Percentiles rank a stretch among this genome's conserved stretches.
Conservation (phyloP, 2,329 filamentous ascomycete genomes). For the Helotiales sp. region DNA sequence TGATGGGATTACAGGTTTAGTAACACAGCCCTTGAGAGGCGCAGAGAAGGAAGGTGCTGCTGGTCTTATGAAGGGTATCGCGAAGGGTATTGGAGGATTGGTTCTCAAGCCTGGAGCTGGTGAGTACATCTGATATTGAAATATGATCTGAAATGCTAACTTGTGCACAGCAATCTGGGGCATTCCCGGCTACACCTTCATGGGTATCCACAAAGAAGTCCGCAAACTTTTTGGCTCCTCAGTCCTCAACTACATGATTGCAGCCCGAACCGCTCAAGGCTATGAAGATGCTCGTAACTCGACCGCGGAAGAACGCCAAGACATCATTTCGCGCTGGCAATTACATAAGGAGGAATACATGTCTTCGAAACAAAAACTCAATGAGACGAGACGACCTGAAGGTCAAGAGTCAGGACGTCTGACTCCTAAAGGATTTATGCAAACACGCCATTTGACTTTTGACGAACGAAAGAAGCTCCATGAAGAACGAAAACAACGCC, state of each 20-base stretch:
- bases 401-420: slow-evolving; percentile 27
- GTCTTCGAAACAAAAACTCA: slow-evolving; percentile 39
- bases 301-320: slow-evolving; percentile 57
- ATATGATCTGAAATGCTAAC: neutral
- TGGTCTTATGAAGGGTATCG: slow-evolving; percentile 77
- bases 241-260: slow-evolving; percentile 76
- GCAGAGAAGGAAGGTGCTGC: slow-evolving; percentile 62
- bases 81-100: slow-evolving; percentile 79
- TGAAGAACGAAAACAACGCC: slow-evolving; percentile 44
- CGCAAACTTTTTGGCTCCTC: slow-evolving; percentile 69
- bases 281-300: slow-evolving; percentile 61
- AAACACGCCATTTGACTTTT: slow-evolving; percentile 48
- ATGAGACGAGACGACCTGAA: slow-evolving; percentile 30
- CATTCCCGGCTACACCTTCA: slow-evolving; percentile 78
- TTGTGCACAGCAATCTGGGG: slow-evolving; percentile 59
- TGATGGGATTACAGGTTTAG: slow-evolving; percentile 63
- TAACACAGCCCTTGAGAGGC: slow-evolving; percentile 57
- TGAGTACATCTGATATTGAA: slow-evolving; percentile 39
- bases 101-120: slow-evolving; percentile 81
- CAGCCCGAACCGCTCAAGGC: slow-evolving; percentile 74
- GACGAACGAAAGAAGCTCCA: slow-evolving; percentile 54
- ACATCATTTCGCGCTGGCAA: slow-evolving; percentile 61
- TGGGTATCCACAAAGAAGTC: slow-evolving; percentile 78
- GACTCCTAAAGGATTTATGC: slow-evolving; percentile 46
- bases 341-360: slow-evolving; percentile 36